Evolutionary conservation across 805 yeast species (phyloP).

Genomic region (Candida nitratophila): DNA sequence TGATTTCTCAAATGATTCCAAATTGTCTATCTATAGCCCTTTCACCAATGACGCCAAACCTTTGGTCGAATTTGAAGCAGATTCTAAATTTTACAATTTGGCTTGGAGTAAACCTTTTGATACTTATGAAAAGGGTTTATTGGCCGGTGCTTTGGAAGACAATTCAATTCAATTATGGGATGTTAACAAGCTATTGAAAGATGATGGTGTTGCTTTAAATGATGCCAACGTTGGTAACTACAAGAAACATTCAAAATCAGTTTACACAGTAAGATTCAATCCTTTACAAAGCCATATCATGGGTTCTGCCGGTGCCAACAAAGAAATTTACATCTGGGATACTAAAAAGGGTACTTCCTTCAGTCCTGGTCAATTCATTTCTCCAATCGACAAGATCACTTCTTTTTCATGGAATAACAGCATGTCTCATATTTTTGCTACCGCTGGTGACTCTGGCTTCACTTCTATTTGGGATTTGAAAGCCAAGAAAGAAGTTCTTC

Average conservation of each 20-base stretch:
- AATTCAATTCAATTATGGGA: slow-evolving; percentile 80
- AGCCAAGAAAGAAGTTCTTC: slow-evolving; percentile 81
- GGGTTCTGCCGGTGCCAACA: slow-evolving; percentile 83
- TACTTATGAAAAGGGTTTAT: slow-evolving; percentile 40
- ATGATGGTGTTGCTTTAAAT: slow-evolving; percentile 28
- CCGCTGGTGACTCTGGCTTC: slow-evolving; percentile 79
- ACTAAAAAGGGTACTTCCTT: slow-evolving; percentile 49
- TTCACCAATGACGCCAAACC: slow-evolving; percentile 35
- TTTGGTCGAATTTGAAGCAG: slow-evolving; percentile 37
- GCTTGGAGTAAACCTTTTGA: slow-evolving; percentile 70
- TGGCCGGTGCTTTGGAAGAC: slow-evolving; percentile 88
- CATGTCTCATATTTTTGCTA: slow-evolving; percentile 80
- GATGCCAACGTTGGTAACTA: slow-evolving; percentile 45
- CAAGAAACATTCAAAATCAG: slow-evolving; percentile 59
- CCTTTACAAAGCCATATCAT: slow-evolving; percentile 63
- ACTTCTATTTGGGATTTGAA: slow-evolving; percentile 93
- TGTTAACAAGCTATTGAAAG: slow-evolving; percentile 39
- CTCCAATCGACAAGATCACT: slow-evolving; percentile 74
- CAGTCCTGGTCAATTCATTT: slow-evolving; percentile 70
- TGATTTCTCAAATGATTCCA: slow-evolving; percentile 70
- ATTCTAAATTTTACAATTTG: slow-evolving; percentile 66
- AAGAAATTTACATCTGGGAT: slow-evolving; percentile 91
- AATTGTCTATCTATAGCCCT: slow-evolving; percentile 75
- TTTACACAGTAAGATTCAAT: slow-evolving; percentile 70
- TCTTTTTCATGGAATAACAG: slow-evolving; percentile 85